Evolutionary conservation across 306 rosid genomes (phyloP).

Genomic region (Benincasa hispida): DNA sequence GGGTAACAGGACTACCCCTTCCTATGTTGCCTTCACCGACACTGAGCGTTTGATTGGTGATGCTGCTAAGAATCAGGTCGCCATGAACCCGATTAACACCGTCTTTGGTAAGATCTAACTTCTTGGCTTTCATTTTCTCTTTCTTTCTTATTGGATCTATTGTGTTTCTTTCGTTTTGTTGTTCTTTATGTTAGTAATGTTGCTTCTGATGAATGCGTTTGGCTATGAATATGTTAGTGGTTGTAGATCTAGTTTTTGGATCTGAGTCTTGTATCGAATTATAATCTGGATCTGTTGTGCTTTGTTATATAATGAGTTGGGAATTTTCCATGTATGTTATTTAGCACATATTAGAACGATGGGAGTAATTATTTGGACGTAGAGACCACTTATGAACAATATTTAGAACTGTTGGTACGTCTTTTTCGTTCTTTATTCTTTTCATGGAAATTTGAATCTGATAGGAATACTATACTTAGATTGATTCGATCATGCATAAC

Average conservation of each 20-base stretch:
- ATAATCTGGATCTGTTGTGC: background rate
- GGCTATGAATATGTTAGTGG: background rate
- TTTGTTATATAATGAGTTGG: background rate
- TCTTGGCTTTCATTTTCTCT: background rate
- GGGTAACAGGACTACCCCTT: constrained; percentile 61
- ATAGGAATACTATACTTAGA: background rate
- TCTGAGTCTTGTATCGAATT: background rate
- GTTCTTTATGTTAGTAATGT: background rate
- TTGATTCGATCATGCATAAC: background rate
- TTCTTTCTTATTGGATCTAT: background rate
- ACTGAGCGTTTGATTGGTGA: constrained; percentile 51
- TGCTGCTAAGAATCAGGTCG: constrained; percentile 59
- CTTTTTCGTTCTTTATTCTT: background rate
- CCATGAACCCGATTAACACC: constrained; percentile 54
- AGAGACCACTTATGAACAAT: background rate
- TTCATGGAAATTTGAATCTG: background rate
- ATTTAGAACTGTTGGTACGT: background rate
- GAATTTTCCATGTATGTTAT: background rate
- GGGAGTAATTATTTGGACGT: too few species aligned
- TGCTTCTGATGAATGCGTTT: background rate
- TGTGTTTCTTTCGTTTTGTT: background rate
- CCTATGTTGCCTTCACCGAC: constrained; percentile 47
- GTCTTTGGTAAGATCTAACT: constrained; percentile 39
- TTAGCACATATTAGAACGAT: background rate
- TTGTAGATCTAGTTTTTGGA: background rate